phyloP scores from a whole-genome alignment of 2,329 filamentous ascomycete species.

The Dactylellina drechsleri region DNA sequence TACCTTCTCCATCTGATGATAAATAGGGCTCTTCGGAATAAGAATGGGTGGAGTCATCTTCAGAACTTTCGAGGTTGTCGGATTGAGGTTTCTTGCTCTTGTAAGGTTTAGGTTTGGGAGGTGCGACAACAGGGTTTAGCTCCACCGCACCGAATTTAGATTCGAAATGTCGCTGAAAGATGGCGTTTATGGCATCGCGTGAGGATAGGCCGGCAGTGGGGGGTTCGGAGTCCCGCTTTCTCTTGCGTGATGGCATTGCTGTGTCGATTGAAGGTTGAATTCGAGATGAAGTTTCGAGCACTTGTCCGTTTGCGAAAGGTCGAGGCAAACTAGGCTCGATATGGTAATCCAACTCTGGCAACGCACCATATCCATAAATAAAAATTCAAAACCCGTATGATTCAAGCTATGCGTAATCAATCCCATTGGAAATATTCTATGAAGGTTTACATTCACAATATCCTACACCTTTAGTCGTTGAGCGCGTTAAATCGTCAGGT shows the following conservation, averaged over 20 bases:
- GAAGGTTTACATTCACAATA: too few species aligned
- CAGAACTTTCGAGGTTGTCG: not conserved
- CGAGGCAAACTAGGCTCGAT: too few species aligned
- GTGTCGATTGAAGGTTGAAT: conserved; percentile 1
- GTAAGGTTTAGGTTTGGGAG: not conserved
- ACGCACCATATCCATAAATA: too few species aligned
- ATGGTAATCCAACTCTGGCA: too few species aligned
- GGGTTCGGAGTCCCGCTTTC: conserved; percentile 24
- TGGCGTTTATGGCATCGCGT: conserved; percentile 33
- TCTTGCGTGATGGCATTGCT: conserved; percentile 41
- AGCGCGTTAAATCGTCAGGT: too few species aligned
- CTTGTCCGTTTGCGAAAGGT: too few species aligned
- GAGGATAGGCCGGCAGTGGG: not conserved
- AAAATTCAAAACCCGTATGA: too few species aligned
- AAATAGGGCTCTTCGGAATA: not conserved
- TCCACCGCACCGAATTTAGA: conserved; percentile 39
- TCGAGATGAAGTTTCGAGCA: too few species aligned
- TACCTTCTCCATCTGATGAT: conserved; percentile 3
- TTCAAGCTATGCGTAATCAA: too few species aligned
- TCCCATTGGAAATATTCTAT: too few species aligned
- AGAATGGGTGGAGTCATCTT: not conserved
- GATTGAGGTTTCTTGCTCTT: conserved; percentile 12
- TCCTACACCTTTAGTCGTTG: too few species aligned
- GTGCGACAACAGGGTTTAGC: conserved; percentile 11
- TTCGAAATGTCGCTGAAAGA: conserved; percentile 49